Base-by-base conservation (phyloP, 2,329 filamentous ascomycete species). In the Calonectria pauciramosa region DNA sequence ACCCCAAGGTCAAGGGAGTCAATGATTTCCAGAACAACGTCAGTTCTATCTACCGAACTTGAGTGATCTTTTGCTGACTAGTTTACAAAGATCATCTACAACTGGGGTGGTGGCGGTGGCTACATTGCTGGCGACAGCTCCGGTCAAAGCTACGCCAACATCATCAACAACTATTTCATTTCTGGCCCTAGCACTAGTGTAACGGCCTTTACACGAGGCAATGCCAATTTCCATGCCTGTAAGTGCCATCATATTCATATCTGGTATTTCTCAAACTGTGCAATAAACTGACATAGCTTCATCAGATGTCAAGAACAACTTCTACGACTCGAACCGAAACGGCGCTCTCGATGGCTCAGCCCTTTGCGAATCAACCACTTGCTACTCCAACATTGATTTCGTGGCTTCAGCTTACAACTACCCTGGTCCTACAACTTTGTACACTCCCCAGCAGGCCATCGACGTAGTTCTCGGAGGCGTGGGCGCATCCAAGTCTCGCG, bases 161-260 rank as follows among this genome's bases (percentile, higher is more conserved):
- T 91, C 70, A 84, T 90, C 68, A 88, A 88, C 73, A 91, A 91
- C 81, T 91, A 91, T 81, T 91, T 90, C 81, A 89, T 91, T 73
- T 87, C 86, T 2, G 90, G 90, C 0, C 89, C 89, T 0, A 86
- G 84, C 59, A 90, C 89, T 4, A 86, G 82, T 32, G 86, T 87
- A 3, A 85, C 87, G 1, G 88, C 88, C 0, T 91, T 90, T 75
- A 90, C 88, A 1, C 86, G 89, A n/a, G 89, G 90, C n/a, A 90
- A 90, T 70, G 84, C 81, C 3, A 88, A 88, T 65, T 91, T 90
- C 82, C 87, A 88, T 51, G 89, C 86, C 20, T 91, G 83, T 84
- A 75, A 76, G 82, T 79, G 4, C 6, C 14, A 28, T 5, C 28
- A 9, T 23, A 3, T 34, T 23, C 10, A 47, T 13, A 8, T 20